phyloP scores from a whole-genome alignment of 2,329 filamentous ascomycete genomes.

The Alternaria longipes region DNA sequence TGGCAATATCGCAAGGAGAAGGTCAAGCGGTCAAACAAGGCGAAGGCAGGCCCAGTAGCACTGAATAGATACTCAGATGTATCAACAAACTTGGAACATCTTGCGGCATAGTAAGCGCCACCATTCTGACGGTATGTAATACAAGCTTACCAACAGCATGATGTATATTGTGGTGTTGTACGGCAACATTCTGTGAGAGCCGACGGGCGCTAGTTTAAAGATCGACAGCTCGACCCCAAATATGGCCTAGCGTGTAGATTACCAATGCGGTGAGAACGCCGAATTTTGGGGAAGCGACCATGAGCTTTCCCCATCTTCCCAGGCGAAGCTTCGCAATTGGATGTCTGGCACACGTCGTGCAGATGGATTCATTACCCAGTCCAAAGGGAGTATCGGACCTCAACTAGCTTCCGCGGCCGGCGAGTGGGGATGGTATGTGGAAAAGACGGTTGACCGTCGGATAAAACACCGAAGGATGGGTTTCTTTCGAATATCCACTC shows the following conservation, averaged over 20 bases:
- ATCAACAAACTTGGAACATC: not conserved
- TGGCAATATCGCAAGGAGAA: not conserved
- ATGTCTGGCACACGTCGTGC: not conserved
- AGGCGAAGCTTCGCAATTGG: constrained; percentile 8
- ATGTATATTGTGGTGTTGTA: not conserved
- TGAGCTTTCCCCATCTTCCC: constrained; percentile 2
- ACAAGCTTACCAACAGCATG: not conserved
- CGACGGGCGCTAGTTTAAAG: not conserved
- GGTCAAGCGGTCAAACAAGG: not conserved
- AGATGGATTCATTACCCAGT: not conserved
- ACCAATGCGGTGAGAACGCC: constrained; percentile 16
- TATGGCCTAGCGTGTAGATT: not conserved
- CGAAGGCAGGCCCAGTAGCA: not conserved
- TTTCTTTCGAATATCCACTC: constrained; percentile 1
- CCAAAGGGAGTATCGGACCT: not conserved
- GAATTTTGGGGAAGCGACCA: constrained; percentile 8
- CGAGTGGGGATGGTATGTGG: constrained; percentile 14
- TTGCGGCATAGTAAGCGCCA: too few species aligned
- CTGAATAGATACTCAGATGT: not conserved
- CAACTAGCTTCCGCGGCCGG: constrained; percentile 36
- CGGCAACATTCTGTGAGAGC: not conserved
- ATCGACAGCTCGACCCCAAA: not conserved
- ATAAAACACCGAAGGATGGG: constrained; percentile 15
- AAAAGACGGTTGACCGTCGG: constrained; percentile 16
- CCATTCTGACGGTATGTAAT: not conserved